These are phyloP conservation scores for Knufia fluminis DNA, from an alignment of 2,329 filamentous ascomycete genomes.

Conservation along the genomic window DNA sequence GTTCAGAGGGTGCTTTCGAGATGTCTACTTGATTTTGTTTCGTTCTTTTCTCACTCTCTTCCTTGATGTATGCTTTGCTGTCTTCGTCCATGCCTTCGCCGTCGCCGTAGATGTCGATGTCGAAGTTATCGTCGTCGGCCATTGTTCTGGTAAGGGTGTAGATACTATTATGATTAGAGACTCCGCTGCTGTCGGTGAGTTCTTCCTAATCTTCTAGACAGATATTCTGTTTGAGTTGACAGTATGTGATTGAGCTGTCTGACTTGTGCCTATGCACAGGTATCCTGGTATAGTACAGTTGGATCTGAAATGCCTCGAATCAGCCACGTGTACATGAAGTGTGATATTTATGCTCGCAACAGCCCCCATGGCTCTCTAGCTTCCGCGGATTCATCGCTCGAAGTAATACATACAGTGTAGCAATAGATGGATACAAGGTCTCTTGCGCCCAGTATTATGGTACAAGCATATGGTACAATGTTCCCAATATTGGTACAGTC, in stretches of 20 bases:
- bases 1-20: conserved; percentile 10
- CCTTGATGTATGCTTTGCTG: conserved; percentile 36
- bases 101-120: conserved; percentile 62
- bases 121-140: conserved; percentile 59
- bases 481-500: background rate
- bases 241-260: conserved; percentile 4
- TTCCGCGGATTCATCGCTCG: no score
- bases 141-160: conserved; percentile 23
- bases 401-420: background rate
- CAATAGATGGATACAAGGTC: background rate
- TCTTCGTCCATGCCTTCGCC: conserved; percentile 32
- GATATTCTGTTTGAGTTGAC: background rate
- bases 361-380: background rate
- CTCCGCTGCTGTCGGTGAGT: background rate
- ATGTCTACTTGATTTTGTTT: conserved; percentile 11
- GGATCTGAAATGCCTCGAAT: background rate
- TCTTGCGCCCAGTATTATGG: background rate
- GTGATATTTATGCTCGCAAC: background rate
- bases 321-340: background rate
- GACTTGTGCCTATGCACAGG: conserved; percentile 8
- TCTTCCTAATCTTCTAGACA: background rate
- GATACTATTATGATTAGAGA: conserved; percentile 1
- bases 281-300: background rate
- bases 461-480: background rate
- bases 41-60: conserved; percentile 19